phyloP scores from a whole-genome alignment of 768 basidiomycete species.

The Piloderma croceum region DNA sequence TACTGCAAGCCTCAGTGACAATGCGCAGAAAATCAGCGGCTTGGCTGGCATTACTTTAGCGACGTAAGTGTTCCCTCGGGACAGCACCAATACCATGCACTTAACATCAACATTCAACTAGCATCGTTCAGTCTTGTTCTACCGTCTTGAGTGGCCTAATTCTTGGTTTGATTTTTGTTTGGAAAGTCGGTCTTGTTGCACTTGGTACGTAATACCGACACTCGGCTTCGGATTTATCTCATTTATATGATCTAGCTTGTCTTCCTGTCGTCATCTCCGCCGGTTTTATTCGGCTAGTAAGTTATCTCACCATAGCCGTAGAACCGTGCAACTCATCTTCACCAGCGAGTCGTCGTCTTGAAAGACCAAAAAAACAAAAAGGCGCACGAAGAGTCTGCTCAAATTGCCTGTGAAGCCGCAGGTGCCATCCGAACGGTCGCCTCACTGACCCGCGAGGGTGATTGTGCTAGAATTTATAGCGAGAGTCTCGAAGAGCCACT shows the following conservation, averaged over 20 bases:
- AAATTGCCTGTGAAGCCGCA: no score
- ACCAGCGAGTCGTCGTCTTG: no score
- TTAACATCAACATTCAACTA: no score
- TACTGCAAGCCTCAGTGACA: slow-evolving; percentile 74
- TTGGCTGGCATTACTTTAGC: slow-evolving; percentile 85
- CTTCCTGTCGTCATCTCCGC: slow-evolving; percentile 28
- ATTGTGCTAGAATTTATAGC: slow-evolving; percentile 65
- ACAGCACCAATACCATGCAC: no score
- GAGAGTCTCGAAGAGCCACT: slow-evolving; percentile 69
- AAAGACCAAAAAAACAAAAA: slow-evolving; percentile 45
- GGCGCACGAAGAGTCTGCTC: slow-evolving; percentile 47
- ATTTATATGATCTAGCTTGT: no score
- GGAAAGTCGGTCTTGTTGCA: slow-evolving; percentile 77
- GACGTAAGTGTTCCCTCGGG: slow-evolving; percentile 43
- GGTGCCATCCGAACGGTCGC: no score
- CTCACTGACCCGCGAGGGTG: no score
- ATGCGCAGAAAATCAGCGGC: no score
- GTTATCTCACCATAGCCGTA: no score
- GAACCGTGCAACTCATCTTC: slow-evolving; percentile 42
- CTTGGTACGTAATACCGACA: slow-evolving; percentile 51
- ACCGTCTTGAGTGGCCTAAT: slow-evolving; percentile 68
- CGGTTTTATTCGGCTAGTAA: slow-evolving; percentile 43
- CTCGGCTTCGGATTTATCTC: no score
- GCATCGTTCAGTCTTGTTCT: slow-evolving; percentile 72
- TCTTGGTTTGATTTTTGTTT: slow-evolving; percentile 73